Evolutionary conservation across 202 grass and related monocot genomes (phyloP).

Genomic region (Setaria italica): DNA sequence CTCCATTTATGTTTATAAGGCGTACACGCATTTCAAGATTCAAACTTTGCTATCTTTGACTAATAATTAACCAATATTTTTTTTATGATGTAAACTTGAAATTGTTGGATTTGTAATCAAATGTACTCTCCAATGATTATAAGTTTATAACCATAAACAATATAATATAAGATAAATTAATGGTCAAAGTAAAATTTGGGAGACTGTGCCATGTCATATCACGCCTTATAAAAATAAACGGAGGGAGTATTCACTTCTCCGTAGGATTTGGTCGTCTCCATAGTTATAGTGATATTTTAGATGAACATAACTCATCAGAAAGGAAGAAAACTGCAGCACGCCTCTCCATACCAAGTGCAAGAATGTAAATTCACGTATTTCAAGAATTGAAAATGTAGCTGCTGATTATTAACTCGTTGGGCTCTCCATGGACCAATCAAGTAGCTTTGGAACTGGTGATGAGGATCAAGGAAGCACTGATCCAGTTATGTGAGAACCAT

Average conservation of each 20-base stretch:
- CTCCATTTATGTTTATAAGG: no score
- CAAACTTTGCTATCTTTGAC: no score
- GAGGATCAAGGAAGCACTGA: not conserved
- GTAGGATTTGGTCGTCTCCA: not conserved
- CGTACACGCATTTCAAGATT: no score
- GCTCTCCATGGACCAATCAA: slow-evolving; percentile 21
- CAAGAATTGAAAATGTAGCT: not conserved
- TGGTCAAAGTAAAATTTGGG: no score
- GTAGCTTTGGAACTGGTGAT: not conserved
- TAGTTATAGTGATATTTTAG: not conserved
- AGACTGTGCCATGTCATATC: no score
- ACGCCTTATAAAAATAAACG: no score
- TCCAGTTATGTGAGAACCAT: not conserved
- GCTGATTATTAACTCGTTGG: slow-evolving; percentile 2
- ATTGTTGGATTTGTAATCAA: no score
- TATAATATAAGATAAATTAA: no score
- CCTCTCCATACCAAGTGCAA: not conserved
- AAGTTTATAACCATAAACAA: no score
- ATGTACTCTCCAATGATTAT: no score
- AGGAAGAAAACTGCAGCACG: not conserved
- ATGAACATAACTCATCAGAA: slow-evolving; percentile 3
- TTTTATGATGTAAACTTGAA: no score
- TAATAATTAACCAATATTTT: no score
- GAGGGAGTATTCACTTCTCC: slow-evolving; percentile 20
- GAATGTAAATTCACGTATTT: not conserved